Evolutionary conservation across 495 filamentous ascomycete genomes (phyloP), one percentile per base, ranked within the genome.

Genomic region (Hypoxylon subgilvum): DNA sequence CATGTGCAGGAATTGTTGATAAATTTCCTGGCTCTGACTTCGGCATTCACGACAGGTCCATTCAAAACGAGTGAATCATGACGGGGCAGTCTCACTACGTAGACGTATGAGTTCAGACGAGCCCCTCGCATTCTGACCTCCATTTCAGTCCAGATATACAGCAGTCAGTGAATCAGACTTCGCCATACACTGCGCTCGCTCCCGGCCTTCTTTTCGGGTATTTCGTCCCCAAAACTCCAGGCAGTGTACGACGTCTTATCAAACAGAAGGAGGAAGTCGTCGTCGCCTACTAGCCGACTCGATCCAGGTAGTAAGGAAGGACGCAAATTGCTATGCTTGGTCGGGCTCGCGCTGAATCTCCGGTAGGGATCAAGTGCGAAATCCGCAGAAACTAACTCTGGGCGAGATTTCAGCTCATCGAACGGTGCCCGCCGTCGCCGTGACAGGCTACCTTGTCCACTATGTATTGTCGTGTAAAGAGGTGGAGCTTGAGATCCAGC

Each of bases 181-280:
- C 49, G 53, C 53, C 53, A 63, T 42, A 32, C 18, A 12, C 47
- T 53, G 19, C 53, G 48, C n/a, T 30, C 21, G 1, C 43, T 18
- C 2, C 58, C 48, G 1, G 36, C 10, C n/a, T 23, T 28, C 28
- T 38, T 53, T 4, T 22, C 43, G 7, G 57, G 45, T 51, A 69
- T 58, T 3, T 57, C 64, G 13, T 67, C 40, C 0, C 47, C 61
- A 13, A 69, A 69, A 52, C 61, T 63, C 35, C 65, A 63, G 27
- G 57, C 57, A 6, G 57, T 63, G 19, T 68, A 69, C 16, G 54
- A 65, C 14, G 52, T 52, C n/a, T 52, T 35, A 28, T 58, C 54
- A 8, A 69, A 49, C 13, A 65, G 39, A 22, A 69, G 16, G 10
- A 69, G 21, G 17, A 69, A 69, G n/a, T 69, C 61, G 23, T 67